A percentile compares a stretch with the other conserved stretches of the same genome.
These are phyloP conservation scores for Ceratocystis albifundus DNA, from an alignment of 2,329 filamentous ascomycete species.

Conservation along the genomic window DNA sequence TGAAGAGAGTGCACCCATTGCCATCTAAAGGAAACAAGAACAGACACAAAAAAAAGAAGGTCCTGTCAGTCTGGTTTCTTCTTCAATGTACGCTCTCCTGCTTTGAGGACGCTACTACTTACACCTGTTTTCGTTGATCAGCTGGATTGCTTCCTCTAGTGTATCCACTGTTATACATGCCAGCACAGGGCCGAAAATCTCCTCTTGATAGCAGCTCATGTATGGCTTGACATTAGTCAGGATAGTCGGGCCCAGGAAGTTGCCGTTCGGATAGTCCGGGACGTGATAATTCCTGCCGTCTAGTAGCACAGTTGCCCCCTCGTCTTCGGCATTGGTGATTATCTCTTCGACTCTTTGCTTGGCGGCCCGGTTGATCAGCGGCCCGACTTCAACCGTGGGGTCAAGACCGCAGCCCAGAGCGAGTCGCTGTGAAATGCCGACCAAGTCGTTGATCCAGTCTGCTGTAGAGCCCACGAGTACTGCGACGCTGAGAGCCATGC, in stretches of 20 bases:
- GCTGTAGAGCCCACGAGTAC: conserved; percentile 55
- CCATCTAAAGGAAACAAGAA: conserved; percentile 22
- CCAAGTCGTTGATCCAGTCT: conserved; percentile 53
- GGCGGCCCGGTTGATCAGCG: conserved; percentile 25
- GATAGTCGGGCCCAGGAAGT: conserved; percentile 27
- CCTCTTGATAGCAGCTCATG: conserved; percentile 27
- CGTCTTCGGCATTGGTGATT: conserved; percentile 25
- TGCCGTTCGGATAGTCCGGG: conserved; percentile 26
- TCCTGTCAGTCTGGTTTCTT: neutral
- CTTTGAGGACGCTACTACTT: conserved; percentile 18
- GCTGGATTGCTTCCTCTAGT: conserved; percentile 26
- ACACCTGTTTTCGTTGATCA: conserved; percentile 29
- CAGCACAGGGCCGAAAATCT: conserved; percentile 28
- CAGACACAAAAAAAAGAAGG: neutral
- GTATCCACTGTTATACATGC: conserved; percentile 25
- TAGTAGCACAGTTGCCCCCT: conserved; percentile 26
- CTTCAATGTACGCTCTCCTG: neutral
- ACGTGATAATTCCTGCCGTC: conserved; percentile 26
- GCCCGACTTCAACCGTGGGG: conserved; percentile 25
- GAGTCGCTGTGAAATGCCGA: conserved; percentile 47
- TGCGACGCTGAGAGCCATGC: conserved; percentile 48
- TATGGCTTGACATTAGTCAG: conserved; percentile 25
- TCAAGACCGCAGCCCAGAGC: conserved; percentile 26
- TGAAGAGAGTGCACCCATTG: conserved; percentile 27
- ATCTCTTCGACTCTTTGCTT: conserved; percentile 25